Evolutionary conservation across 1,284 basidiomycete genomes (phyloP).

Genomic region (Amylostereum areolatum): DNA sequence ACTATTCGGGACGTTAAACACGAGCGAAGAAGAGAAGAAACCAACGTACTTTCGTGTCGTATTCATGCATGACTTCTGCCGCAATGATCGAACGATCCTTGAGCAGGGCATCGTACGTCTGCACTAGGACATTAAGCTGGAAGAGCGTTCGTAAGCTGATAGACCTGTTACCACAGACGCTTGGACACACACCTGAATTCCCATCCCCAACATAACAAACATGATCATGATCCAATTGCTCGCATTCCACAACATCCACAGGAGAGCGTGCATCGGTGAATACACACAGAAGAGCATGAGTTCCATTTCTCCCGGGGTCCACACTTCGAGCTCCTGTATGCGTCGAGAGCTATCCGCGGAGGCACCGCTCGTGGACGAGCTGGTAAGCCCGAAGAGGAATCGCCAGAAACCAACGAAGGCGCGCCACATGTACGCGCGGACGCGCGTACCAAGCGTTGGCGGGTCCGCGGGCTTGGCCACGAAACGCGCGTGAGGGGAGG

Average conservation of each 20-base stretch:
- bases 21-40: neutral
- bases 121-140: conserved; percentile 46
- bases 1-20: conserved; percentile 35
- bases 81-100: conserved; percentile 75
- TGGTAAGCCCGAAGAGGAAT: conserved; percentile 57
- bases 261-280: conserved; percentile 65
- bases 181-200: conserved; percentile 46
- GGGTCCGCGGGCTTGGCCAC: conserved; percentile 36
- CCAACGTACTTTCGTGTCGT: conserved; percentile 64
- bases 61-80: conserved; percentile 81
- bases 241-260: conserved; percentile 66
- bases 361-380: conserved; percentile 40
- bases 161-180: neutral
- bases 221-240: conserved; percentile 72
- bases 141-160: conserved; percentile 5
- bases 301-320: conserved; percentile 72
- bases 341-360: conserved; percentile 31
- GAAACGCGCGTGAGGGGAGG: conserved; percentile 62
- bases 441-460: conserved; percentile 36
- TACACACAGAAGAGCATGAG: conserved; percentile 66
- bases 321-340: conserved; percentile 71
- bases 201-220: conserved; percentile 56
- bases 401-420: conserved; percentile 49
- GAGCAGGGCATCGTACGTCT: conserved; percentile 55
- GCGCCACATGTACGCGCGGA: conserved; percentile 39